Percentiles rank a stretch among this genome's conserved stretches.
Conservation (phyloP, 2,329 filamentous ascomycete species). For the Penicillium psychrosexuale region DNA sequence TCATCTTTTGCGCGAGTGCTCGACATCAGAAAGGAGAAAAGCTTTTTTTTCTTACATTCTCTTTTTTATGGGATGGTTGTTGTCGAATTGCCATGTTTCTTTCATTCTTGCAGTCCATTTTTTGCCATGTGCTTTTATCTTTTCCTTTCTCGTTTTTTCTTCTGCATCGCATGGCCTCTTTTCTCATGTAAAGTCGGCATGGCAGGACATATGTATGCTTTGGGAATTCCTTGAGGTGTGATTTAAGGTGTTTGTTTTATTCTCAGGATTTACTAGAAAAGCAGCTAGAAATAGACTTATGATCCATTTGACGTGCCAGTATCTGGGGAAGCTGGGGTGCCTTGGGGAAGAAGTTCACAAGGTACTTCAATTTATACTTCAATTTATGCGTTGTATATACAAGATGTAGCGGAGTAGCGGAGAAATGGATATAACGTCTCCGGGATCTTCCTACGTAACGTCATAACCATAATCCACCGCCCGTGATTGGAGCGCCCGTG, state of each 20-base stretch:
- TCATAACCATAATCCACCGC: slow-evolving; percentile 20
- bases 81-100: slow-evolving; percentile 12
- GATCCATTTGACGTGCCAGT: not conserved
- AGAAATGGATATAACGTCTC: slow-evolving; percentile 4
- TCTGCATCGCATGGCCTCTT: slow-evolving; percentile 25
- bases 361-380: not conserved
- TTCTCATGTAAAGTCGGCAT: slow-evolving; percentile 22
- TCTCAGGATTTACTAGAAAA: slow-evolving; percentile 21
- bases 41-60: slow-evolving; percentile 15
- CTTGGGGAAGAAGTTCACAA: not conserved
- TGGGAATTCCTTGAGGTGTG: slow-evolving; percentile 21
- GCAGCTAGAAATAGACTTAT: slow-evolving; percentile 27
- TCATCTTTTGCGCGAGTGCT: slow-evolving; percentile 24
- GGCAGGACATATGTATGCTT: slow-evolving; percentile 24
- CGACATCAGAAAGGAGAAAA: slow-evolving; percentile 29
- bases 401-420: not conserved
- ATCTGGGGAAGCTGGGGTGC: not conserved
- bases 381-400: not conserved
- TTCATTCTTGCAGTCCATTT: slow-evolving; percentile 10
- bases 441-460: slow-evolving; percentile 20
- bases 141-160: not conserved
- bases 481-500: slow-evolving; percentile 18
- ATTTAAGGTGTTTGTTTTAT: slow-evolving; percentile 21
- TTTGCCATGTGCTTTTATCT: slow-evolving; percentile 5
- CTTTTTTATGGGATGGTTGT: slow-evolving; percentile 8